Conservation (phyloP, 805 yeast species). For the Lipomyces yamanashiensis region DNA sequence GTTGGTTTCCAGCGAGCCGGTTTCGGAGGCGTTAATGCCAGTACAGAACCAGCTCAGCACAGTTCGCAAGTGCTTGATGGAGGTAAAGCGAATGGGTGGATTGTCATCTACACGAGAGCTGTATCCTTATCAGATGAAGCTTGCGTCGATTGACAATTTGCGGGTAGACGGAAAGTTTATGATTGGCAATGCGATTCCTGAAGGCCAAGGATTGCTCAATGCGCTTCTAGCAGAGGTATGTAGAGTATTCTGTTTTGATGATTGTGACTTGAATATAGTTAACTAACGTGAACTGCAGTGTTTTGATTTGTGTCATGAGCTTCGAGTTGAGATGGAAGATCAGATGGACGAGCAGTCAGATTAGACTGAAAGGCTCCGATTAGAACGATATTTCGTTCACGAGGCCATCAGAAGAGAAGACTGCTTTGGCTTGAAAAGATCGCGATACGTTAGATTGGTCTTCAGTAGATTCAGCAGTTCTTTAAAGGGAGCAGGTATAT, state of each 20-base stretch:
- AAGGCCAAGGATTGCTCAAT: slow-evolving; percentile 93
- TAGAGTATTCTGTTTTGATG: not conserved
- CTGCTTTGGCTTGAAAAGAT: too few relatives aligned
- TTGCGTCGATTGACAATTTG: slow-evolving; percentile 84
- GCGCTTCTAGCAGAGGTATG: slow-evolving; percentile 33
- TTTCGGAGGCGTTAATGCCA: slow-evolving; percentile 89
- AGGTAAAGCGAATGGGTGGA: slow-evolving; percentile 91
- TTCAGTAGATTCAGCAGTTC: not conserved
- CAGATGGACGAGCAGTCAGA: slow-evolving; percentile 8
- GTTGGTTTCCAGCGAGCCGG: slow-evolving; percentile 92
- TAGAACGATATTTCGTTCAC: not conserved
- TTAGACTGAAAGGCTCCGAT: not conserved
- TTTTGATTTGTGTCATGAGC: slow-evolving; percentile 89
- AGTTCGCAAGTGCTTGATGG: slow-evolving; percentile 85
- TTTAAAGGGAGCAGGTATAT: not conserved
- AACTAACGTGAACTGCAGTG: slow-evolving; percentile 49
- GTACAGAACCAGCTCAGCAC: slow-evolving; percentile 92
- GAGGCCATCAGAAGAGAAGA: too few relatives aligned
- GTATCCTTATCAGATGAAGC: slow-evolving; percentile 93
- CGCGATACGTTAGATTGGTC: not conserved
- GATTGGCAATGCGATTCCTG: slow-evolving; percentile 88
- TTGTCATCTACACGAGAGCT: slow-evolving; percentile 83
- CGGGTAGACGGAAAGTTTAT: slow-evolving; percentile 91
- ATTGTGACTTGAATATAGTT: not conserved
- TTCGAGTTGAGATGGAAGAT: slow-evolving; percentile 65